Evolutionary conservation across 2,329 filamentous ascomycete genomes (phyloP), one percentile per base, ranked within the genome.

Genomic region (Pestalotiopsis sp.): DNA sequence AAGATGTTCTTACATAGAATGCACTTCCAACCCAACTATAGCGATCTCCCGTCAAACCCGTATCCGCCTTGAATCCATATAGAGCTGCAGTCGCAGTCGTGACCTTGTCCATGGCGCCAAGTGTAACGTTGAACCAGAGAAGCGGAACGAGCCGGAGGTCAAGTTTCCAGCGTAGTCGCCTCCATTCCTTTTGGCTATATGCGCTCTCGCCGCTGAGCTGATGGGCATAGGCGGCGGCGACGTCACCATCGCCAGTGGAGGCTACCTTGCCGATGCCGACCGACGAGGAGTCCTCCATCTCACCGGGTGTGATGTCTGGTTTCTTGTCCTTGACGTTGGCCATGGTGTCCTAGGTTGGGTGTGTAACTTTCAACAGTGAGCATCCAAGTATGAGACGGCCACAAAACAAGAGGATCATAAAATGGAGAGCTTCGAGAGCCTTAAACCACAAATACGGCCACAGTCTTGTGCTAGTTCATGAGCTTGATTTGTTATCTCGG

Each of bases 131-230:
- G 71, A 78, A 75, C 76, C 78, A 80, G 6, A 83, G 73, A 31
- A 81, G 76, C 0, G 81, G 81, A 11, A 83, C 76, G 14, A 83
- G 73, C 23, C 78, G 76, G n/a, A 79, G 66, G 71, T 83, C 81
- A n/a, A 82, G 72, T 72, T 82, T 82, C 75, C 81, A 81, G 64
- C 80, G 69, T 31, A 82, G 71, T 27, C 70, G 59, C 5, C 58
- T 68, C 56, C 69, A 71, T 61, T 71, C 76, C 63, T 74, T 71
- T 7, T 62, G 39, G 1, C 71, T 73, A 57, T 79, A 79, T 1
- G 75, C 72, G 68, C 77, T 70, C 52, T 76, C 74, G 41, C 75
- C 74, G 25, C 67, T 67, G 31, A 77, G 71, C 13, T 73, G 67
- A 64, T 77, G 68, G 4, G 75, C 75, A 59, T 78, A 78, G 2